These are phyloP conservation scores for Scutellaria minor DNA, from an alignment of 257 asterid genomes.

Conservation along the genomic window DNA sequence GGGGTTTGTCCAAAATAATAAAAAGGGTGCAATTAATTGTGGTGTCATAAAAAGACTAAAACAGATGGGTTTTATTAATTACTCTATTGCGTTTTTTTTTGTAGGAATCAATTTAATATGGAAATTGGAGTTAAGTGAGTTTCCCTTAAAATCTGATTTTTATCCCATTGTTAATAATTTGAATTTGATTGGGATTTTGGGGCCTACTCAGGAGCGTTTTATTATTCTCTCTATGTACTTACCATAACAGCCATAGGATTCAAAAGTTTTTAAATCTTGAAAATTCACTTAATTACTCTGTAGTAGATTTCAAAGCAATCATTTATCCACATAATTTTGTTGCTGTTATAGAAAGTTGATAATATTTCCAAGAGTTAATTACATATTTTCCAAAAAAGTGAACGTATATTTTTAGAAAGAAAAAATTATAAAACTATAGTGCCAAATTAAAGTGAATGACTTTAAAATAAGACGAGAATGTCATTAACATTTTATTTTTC, in stretches of 20 bases:
- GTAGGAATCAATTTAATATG: not conserved
- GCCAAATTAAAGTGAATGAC: too few relatives aligned
- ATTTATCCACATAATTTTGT: too few relatives aligned
- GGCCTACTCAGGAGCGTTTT: conserved; percentile 33
- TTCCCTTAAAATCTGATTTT: not conserved
- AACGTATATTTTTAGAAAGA: too few relatives aligned
- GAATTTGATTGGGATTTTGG: conserved; percentile 32
- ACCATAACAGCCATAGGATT: not conserved
- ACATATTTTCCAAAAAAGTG: too few relatives aligned
- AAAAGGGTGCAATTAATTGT: conserved; percentile 16
- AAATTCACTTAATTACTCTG: too few relatives aligned
- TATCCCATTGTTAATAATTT: conserved; percentile 18
- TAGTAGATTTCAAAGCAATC: too few relatives aligned
- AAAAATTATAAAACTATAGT: too few relatives aligned
- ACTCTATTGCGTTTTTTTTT: not conserved
- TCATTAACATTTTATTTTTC: too few relatives aligned
- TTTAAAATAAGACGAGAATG: too few relatives aligned
- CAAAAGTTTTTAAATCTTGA: too few relatives aligned
- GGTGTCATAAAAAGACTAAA: conserved; percentile 37
- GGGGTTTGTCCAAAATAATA: conserved; percentile 15
- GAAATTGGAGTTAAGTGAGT: conserved; percentile 19
- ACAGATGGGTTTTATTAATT: not conserved
- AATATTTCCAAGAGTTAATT: too few relatives aligned
- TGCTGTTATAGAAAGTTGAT: too few relatives aligned
- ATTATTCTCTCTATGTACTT: not conserved